Percentiles rank a stretch among this genome's conserved stretches.
Conservation (phyloP, 202 grass and related monocot species). For the Zizania palustris region DNA sequence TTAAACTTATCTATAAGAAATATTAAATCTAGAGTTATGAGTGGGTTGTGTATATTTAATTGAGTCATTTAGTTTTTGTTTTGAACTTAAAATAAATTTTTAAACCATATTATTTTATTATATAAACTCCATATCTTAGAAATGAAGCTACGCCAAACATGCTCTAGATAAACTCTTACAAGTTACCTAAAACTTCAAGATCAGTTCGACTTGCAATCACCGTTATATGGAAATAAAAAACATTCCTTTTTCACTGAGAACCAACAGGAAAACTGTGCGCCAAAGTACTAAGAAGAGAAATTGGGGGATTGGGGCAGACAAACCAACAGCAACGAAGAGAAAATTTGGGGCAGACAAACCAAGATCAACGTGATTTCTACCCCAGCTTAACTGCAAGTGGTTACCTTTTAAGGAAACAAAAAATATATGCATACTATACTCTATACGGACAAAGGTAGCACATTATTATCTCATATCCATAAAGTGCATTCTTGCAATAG, state of each 20-base stretch:
- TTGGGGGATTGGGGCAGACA: background rate
- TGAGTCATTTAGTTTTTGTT: too few species aligned
- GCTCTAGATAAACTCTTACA: background rate
- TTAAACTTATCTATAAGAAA: too few species aligned
- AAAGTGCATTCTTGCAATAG: constrained; percentile 24
- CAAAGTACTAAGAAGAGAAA: background rate
- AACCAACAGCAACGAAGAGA: background rate
- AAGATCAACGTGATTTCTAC: background rate
- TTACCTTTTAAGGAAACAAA: background rate
- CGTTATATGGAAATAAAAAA: background rate
- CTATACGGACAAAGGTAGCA: background rate
- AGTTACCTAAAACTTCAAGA: constrained; percentile 13
- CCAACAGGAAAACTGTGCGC: background rate
- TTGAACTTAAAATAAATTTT: too few species aligned
- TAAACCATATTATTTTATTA: too few species aligned
- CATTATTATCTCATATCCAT: background rate
- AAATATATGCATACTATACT: background rate
- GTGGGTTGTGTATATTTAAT: too few species aligned
- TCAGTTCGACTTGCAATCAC: background rate
- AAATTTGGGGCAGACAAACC: background rate
- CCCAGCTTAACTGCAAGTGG: background rate
- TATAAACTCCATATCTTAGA: too few species aligned
- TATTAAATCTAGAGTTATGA: too few species aligned
- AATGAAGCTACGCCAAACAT: too few species aligned
- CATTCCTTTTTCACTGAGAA: background rate